Base-by-base conservation (phyloP, 441 rosid genomes). In the Viola pubescens region DNA sequence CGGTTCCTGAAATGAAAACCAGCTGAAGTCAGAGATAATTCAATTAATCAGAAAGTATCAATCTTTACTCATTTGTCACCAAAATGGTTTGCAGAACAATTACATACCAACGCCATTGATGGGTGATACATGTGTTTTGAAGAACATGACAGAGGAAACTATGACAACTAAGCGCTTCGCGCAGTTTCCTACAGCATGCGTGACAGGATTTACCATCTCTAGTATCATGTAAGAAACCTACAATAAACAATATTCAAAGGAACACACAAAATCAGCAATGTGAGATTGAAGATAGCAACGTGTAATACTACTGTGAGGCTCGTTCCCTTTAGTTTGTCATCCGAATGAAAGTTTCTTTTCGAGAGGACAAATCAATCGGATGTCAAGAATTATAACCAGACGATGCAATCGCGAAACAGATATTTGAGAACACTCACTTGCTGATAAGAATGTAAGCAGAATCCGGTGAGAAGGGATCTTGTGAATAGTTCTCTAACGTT, bases 121-220 rank as follows among this genome's bases (percentile, higher is more conserved):
- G 41, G 83, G 78, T 9, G 91, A 77, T 13, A 92, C 87, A 0
- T 96, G 92, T 16, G 94, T 94, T 61, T 64, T 65, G 76, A 89
- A 94, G 89, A 89, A 82, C 59, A 94, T 9, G 49, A 88, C 96
- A 11, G 98, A 89, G 79, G 97, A 85, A 71, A 86, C 87, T 10
- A 94, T 88, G 62, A 94, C 97, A 66, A 88, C 96, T 47, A 94
- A 97, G 61, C 98, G 79, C 84, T 94, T 94, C 83, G 85, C 97
- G 49, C 95, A 82, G 68, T 94, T 89, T 61, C 97, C 98, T 4
- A 94, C 98, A 0, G 98, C 84, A 74, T 94, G 98, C 40, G 91
- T 86, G 43, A 94, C 95, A 7, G 98, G 91, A 60, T 94, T 84
- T 64, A 94, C 95, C 83, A 89, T 88, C 67, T 85, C 80, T 65